Percentiles rank a stretch among this genome's conserved stretches.
Conservation (phyloP, 2,329 filamentous ascomycete genomes). For the Coniochaeta ligniaria region DNA sequence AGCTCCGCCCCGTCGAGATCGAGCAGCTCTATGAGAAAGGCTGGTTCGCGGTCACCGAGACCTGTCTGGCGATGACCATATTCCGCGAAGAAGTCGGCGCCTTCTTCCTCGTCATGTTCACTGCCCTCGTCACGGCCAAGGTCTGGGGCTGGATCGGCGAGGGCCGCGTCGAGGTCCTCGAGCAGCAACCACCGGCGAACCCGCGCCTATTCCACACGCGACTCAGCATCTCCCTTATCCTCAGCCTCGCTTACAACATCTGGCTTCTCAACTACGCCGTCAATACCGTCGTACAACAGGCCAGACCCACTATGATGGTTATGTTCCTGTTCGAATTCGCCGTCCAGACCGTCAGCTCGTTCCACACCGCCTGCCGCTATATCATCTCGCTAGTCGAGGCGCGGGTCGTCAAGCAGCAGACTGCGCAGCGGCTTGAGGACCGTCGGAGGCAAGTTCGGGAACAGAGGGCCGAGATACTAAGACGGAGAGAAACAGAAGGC, state of each 20-base stretch:
- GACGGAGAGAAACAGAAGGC: conserved; percentile 37
- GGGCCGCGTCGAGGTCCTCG: conserved; percentile 84
- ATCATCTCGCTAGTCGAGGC: conserved; percentile 71
- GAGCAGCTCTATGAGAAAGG: conserved; percentile 96
- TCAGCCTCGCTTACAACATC: conserved; percentile 74
- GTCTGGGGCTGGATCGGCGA: conserved; percentile 99
- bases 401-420: conserved; percentile 67
- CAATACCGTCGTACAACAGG: conserved; percentile 75
- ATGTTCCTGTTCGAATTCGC: conserved; percentile 99
- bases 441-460: conserved; percentile 61
- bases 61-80: conserved; percentile 94
- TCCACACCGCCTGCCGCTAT: conserved; percentile 75
- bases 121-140: conserved; percentile 84
- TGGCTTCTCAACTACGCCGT: conserved; percentile 77
- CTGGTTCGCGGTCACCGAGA: conserved; percentile 98
- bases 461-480: conserved; percentile 44
- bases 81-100: conserved; percentile 92
- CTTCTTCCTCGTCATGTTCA: conserved; percentile 96
- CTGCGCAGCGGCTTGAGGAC: conserved; percentile 58
- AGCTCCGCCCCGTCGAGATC: conserved; percentile 84
- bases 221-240: conserved; percentile 67
- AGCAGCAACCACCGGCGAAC: conserved; percentile 90
- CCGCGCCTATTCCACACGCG: conserved; percentile 82
- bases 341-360: conserved; percentile 71
- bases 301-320: conserved; percentile 97